Evolutionary conservation across 192 early-diverging fungal species (phyloP).

Genomic region (Haplosporangium gracile): DNA sequence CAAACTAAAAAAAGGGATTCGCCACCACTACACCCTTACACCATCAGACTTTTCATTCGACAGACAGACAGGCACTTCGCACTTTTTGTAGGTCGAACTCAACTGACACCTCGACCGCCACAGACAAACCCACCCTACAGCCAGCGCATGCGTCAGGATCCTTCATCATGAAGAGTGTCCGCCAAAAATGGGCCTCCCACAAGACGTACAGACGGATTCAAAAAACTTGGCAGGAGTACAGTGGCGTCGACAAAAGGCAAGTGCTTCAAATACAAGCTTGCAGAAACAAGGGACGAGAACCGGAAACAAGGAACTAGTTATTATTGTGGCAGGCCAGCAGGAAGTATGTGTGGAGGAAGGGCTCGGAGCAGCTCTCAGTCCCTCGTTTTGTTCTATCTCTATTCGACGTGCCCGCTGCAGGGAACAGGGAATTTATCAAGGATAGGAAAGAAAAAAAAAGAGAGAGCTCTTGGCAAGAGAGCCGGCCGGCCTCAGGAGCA

Average conservation of each 20-base stretch:
- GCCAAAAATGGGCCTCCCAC: conserved; percentile 61
- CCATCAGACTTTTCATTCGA: background rate
- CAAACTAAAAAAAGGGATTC: background rate
- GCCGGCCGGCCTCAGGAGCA: background rate
- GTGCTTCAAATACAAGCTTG: background rate
- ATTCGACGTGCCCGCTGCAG: background rate
- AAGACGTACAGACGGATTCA: conserved; percentile 57
- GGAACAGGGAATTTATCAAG: background rate
- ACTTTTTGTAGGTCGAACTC: background rate
- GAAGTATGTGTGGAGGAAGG: background rate
- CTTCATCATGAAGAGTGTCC: conserved; percentile 56
- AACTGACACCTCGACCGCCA: background rate
- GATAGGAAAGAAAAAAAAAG: background rate
- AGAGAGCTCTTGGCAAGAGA: background rate
- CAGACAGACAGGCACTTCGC: background rate
- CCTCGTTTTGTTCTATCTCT: background rate
- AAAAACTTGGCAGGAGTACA: conserved; percentile 54
- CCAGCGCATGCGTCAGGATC: conserved; percentile 44
- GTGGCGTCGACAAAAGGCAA: conserved; percentile 52
- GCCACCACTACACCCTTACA: background rate
- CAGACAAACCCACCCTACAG: background rate
- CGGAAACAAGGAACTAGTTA: no score
- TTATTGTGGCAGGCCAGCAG: no score
- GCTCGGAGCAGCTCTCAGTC: background rate
- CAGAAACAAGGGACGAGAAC: no score